Evolutionary conservation across 2,329 filamentous ascomycete species (phyloP).

Genomic region (Fusarium chlamydosporum): DNA sequence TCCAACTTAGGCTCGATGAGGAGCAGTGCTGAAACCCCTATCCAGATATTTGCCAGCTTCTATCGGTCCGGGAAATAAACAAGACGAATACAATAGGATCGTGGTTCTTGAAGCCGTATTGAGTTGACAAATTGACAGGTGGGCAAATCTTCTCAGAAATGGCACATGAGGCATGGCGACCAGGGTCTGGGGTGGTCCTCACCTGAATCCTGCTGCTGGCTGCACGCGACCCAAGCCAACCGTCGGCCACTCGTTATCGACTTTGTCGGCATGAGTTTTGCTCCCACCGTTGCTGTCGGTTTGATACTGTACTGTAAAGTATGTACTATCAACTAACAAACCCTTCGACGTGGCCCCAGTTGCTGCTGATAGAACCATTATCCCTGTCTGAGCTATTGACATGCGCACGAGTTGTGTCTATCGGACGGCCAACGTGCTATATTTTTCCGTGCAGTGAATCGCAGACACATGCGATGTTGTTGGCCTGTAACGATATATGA

Average conservation of each 20-base stretch:
- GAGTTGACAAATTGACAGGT: slow-evolving; percentile 32
- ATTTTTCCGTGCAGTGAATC: slow-evolving; percentile 15
- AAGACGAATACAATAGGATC: slow-evolving; percentile 13
- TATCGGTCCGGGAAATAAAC: slow-evolving; percentile 9
- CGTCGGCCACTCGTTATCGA: slow-evolving; percentile 42
- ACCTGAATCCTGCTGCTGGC: slow-evolving; percentile 51
- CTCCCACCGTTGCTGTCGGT: slow-evolving; percentile 49
- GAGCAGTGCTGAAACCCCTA: slow-evolving; percentile 28
- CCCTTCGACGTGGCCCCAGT: slow-evolving; percentile 47
- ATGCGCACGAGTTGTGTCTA: slow-evolving; percentile 33
- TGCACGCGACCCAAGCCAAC: slow-evolving; percentile 50
- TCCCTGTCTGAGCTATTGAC: slow-evolving; percentile 27
- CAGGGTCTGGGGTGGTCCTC: slow-evolving; percentile 47
- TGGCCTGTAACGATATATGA: slow-evolving; percentile 11
- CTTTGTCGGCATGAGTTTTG: slow-evolving; percentile 44
- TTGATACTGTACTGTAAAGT: slow-evolving; percentile 45
- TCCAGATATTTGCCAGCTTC: slow-evolving; percentile 4
- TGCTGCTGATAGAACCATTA: slow-evolving; percentile 40
- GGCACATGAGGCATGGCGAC: slow-evolving; percentile 42
- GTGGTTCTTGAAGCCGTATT: slow-evolving; percentile 12
- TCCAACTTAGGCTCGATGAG: slow-evolving; percentile 16
- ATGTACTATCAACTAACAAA: slow-evolving; percentile 33
- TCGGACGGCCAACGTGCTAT: slow-evolving; percentile 20
- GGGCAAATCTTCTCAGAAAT: slow-evolving; percentile 35
- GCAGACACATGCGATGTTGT: slow-evolving; percentile 18